These are phyloP conservation scores for Phialophora chinensis DNA, from an alignment of 2,329 filamentous ascomycete species.

Conservation along the genomic window DNA sequence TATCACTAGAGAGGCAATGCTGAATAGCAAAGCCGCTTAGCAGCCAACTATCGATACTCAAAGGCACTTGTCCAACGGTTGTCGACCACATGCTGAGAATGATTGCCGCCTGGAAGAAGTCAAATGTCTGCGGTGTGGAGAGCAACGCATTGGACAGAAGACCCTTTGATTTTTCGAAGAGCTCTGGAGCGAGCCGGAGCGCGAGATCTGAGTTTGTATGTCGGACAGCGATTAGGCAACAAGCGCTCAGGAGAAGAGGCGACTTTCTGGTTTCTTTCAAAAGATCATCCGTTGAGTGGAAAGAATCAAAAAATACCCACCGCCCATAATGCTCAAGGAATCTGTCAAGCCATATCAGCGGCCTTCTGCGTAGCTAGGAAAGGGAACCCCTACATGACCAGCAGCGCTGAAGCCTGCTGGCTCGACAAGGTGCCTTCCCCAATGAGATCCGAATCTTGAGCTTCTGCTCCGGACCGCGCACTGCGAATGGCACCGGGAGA, in stretches of 20 bases:
- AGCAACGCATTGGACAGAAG: slow-evolving; percentile 45
- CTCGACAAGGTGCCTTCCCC: slow-evolving; percentile 39
- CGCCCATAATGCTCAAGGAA: slow-evolving; percentile 53
- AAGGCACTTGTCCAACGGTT: slow-evolving; percentile 52
- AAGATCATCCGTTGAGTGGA: slow-evolving; percentile 40
- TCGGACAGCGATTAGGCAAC: slow-evolving; percentile 51
- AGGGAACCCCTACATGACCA: slow-evolving; percentile 35
- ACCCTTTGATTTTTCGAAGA: slow-evolving; percentile 48
- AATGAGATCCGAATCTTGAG: slow-evolving; percentile 39
- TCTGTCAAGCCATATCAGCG: slow-evolving; percentile 6
- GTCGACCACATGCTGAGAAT: slow-evolving; percentile 56
- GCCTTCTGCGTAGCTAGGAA: neutral
- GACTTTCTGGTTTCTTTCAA: slow-evolving; percentile 46
- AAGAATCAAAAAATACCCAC: slow-evolving; percentile 49
- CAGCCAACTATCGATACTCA: slow-evolving; percentile 56
- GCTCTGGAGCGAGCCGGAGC: slow-evolving; percentile 45
- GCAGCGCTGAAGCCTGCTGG: slow-evolving; percentile 37
- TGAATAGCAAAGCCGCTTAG: slow-evolving; percentile 53
- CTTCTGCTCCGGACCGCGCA: slow-evolving; percentile 10
- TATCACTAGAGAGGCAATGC: slow-evolving; percentile 48
- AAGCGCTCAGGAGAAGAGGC: slow-evolving; percentile 49
- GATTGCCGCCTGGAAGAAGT: slow-evolving; percentile 53
- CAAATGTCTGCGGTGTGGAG: slow-evolving; percentile 48
- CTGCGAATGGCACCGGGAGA: slow-evolving; percentile 24
- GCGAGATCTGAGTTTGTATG: slow-evolving; percentile 50